phyloP scores from a whole-genome alignment of 192 early-diverging fungal species.

The Gamsiella multidivaricata region DNA sequence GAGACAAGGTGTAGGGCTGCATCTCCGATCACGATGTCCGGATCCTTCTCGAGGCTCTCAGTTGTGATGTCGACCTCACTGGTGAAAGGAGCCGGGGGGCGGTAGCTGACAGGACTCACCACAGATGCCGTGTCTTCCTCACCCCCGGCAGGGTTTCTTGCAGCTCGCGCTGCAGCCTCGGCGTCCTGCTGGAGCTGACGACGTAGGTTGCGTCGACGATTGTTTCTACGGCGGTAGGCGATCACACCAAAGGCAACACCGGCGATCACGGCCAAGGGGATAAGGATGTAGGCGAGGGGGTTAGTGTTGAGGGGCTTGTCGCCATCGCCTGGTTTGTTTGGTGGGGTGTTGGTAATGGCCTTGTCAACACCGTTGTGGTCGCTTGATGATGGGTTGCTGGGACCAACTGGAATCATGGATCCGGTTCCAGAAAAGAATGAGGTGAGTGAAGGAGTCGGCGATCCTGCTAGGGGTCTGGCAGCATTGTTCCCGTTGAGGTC shows the following conservation, averaged over 20 bases:
- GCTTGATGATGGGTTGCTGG: not conserved
- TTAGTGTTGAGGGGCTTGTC: conserved; percentile 6
- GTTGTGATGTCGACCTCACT: conserved; percentile 42
- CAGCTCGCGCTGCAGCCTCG: conserved; percentile 5
- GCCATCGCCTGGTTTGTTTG: not conserved
- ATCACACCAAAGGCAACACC: conserved; percentile 30
- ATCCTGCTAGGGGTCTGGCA: not conserved
- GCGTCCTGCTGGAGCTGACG: conserved; percentile 27
- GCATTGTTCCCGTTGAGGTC: not conserved
- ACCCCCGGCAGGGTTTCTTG: not conserved
- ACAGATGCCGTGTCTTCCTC: conserved; percentile 20
- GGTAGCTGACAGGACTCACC: conserved; percentile 39
- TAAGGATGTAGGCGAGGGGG: conserved; percentile 19
- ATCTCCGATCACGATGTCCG: conserved; percentile 5
- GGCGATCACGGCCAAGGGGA: conserved; percentile 34
- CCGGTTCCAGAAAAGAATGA: conserved; percentile 14
- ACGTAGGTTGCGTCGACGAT: conserved; percentile 9
- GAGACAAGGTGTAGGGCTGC: conserved; percentile 15
- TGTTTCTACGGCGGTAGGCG: conserved; percentile 43
- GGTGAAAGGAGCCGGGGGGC: conserved; percentile 45
- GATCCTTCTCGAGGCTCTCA: conserved; percentile 25
- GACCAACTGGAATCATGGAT: not conserved
- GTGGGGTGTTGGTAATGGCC: not conserved
- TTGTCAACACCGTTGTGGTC: not conserved
- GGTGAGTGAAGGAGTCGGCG: not conserved